Evolutionary conservation across 169 alveolate species (phyloP).

Genomic region (Cryptosporidium viatorum): DNA sequence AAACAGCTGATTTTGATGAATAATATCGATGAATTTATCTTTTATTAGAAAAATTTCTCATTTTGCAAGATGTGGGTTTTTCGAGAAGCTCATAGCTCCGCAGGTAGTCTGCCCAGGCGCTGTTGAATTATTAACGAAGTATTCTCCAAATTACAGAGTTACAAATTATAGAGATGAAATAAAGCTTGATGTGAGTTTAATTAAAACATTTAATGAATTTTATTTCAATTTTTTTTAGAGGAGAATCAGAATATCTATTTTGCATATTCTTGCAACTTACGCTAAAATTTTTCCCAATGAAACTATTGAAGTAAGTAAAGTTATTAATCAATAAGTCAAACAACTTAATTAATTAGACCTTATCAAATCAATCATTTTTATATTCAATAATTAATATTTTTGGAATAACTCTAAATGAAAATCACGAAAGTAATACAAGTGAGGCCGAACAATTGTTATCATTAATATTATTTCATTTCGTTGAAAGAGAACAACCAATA

Average conservation of each 20-base stretch:
- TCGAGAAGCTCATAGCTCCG: slow-evolving; percentile 31
- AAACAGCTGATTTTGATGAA: neutral
- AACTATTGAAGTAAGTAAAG: slow-evolving; percentile 57
- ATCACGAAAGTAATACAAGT: slow-evolving; percentile 33
- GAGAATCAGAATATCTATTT: slow-evolving; percentile 18
- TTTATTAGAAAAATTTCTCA: slow-evolving; percentile 29
- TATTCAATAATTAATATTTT: slow-evolving; percentile 14
- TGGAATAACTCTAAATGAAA: slow-evolving; percentile 20
- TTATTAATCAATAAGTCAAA: neutral
- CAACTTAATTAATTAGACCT: slow-evolving; percentile 6
- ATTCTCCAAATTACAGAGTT: neutral
- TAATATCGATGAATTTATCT: slow-evolving; percentile 21
- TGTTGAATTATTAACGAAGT: slow-evolving; percentile 26
- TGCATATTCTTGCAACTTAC: slow-evolving; percentile 31
- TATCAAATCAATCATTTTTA: slow-evolving; percentile 60
- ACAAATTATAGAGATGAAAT: neutral
- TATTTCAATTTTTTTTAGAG: slow-evolving; percentile 2
- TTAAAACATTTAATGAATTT: neutral
- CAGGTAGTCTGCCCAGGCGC: slow-evolving; percentile 54
- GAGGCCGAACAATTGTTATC: slow-evolving; percentile 35
- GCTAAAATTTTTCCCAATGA: neutral
- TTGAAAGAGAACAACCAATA: slow-evolving; percentile 66
- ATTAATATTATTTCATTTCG: slow-evolving; percentile 19
- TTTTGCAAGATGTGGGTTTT: slow-evolving; percentile 66
- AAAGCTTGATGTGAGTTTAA: neutral